A percentile compares a stretch with the other conserved stretches of the same genome.
phyloP scores from a whole-genome alignment of 2,329 filamentous ascomycete species.

The Trichophyton equinum region DNA sequence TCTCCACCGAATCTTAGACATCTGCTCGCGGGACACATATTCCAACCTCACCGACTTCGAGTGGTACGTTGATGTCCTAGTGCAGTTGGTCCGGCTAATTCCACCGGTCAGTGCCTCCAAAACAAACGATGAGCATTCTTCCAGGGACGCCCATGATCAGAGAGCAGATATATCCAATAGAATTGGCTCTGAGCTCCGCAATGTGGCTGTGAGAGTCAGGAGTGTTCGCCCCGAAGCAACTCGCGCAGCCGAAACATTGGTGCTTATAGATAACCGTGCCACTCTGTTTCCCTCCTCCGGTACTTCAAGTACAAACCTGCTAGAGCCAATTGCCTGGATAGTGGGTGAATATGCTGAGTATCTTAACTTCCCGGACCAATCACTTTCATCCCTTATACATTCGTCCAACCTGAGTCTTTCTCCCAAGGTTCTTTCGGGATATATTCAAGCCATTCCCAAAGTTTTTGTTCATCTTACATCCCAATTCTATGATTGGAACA shows the following conservation, averaged over 20 bases:
- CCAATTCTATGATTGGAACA: conserved; percentile 56
- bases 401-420: conserved; percentile 45
- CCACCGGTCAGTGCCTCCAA: conserved; percentile 21
- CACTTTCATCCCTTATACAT: conserved; percentile 63
- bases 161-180: conserved; percentile 21
- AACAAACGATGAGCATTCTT: conserved; percentile 11
- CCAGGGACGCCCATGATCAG: conserved; percentile 7
- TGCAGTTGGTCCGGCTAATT: conserved; percentile 63
- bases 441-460: conserved; percentile 75
- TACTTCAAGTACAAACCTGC: conserved; percentile 46
- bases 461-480: conserved; percentile 63
- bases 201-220: conserved; percentile 81
- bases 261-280: conserved; percentile 48
- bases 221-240: conserved; percentile 70
- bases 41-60: conserved; percentile 79
- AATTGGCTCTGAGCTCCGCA: conserved; percentile 77
- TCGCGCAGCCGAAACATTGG: conserved; percentile 62
- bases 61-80: conserved; percentile 88
- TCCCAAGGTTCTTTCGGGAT: conserved; percentile 59
- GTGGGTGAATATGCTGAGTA: conserved; percentile 76
- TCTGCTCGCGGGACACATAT: conserved; percentile 86
- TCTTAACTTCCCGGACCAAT: conserved; percentile 56
- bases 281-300: conserved; percentile 44
- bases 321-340: conserved; percentile 71
- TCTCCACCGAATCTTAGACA: conserved; percentile 67